Evolutionary conservation across 108 stramenopile genomes (phyloP).

Genomic region (Stephanodiscus triporus): DNA sequence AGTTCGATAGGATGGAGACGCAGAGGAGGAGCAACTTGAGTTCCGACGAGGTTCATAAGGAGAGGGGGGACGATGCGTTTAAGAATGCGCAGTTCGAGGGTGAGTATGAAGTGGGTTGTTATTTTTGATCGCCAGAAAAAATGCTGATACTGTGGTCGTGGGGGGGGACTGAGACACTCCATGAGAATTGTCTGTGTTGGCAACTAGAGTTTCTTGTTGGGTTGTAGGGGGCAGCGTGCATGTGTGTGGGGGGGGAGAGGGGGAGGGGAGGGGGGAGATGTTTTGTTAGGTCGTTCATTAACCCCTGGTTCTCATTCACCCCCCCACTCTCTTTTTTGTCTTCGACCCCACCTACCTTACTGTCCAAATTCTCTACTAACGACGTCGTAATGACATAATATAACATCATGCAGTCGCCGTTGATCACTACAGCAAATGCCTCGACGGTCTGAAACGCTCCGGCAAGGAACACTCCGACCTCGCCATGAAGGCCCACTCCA

Average conservation of each 20-base stretch:
- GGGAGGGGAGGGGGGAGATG: not conserved
- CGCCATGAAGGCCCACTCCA: conserved; percentile 94
- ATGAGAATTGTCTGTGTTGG: conserved; percentile 22
- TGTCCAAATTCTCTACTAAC: not conserved
- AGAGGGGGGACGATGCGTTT: conserved; percentile 94
- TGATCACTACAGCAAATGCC: conserved; percentile 92
- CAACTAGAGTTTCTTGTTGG: not conserved
- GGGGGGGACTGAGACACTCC: not conserved
- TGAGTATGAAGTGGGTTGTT: not conserved
- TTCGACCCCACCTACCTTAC: not conserved
- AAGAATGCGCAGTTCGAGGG: conserved; percentile 69
- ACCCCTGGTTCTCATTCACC: not conserved
- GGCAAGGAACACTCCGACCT: conserved; percentile 69
- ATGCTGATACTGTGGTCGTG: conserved; percentile 4
- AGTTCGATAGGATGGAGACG: conserved; percentile 88
- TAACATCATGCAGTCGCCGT: conserved; percentile 85
- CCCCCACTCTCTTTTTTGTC: not conserved
- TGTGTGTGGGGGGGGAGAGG: not conserved
- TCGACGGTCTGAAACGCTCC: conserved; percentile 80
- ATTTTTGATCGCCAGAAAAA: not conserved
- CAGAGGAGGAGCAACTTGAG: conserved; percentile 81
- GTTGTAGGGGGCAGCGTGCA: not conserved
- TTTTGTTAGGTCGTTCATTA: not conserved
- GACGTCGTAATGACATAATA: not conserved
- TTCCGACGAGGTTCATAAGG: conserved; percentile 91